Evolutionary conservation across 1,139 yeast species (phyloP), one percentile per base, ranked within the genome.

Genomic region (Sugiyamaella xylanicola): DNA sequence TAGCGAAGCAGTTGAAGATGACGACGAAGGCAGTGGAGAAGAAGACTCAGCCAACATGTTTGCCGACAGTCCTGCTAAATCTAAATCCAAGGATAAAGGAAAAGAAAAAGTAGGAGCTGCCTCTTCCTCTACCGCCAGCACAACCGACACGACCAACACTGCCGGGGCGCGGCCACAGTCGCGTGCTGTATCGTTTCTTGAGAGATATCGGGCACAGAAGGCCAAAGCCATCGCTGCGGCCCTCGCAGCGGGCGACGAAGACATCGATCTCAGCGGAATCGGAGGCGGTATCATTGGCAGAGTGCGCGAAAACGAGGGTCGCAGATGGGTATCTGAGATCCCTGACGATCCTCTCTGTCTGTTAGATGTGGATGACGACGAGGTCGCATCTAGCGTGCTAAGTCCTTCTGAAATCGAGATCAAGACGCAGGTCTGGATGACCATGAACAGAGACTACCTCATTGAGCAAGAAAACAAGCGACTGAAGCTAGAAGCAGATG

Each of bases 391-490:
- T 0, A 77, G 84, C 44, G 68, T 88, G 49, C 74, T 93, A 54
- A 79, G 82, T 2, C 84, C 81, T 50, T 87, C 83, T 48, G 97
- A 93, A 62, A 79, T 83, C 11, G 72, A 76, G 55, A 67, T 84
- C 65, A 92, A 89, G 71, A 91, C 88, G 62, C 78, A 86, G 59
- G 82, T 91, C 4, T 93, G 99, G 98, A 83, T 87, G 56, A 91
- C 95, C 1, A 77, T 89, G 54, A 90, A 93, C 71, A 88, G 87
- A 58, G 98, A 92, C 35, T 95, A 84, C 66, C 75, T 93, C 57
- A 72, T 90, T 22, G 95, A 86, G 52, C 96, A 90, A 71, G 98
- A 93, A 65, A 83, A 83, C 63, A 91, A 90, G 69, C 76, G 93
- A 60, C 77, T 92, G 61, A 89, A 92, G 67, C 80, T 81, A 53